Evolutionary conservation across 805 yeast species (phyloP).

Genomic region (Starmerella riodocensis): DNA sequence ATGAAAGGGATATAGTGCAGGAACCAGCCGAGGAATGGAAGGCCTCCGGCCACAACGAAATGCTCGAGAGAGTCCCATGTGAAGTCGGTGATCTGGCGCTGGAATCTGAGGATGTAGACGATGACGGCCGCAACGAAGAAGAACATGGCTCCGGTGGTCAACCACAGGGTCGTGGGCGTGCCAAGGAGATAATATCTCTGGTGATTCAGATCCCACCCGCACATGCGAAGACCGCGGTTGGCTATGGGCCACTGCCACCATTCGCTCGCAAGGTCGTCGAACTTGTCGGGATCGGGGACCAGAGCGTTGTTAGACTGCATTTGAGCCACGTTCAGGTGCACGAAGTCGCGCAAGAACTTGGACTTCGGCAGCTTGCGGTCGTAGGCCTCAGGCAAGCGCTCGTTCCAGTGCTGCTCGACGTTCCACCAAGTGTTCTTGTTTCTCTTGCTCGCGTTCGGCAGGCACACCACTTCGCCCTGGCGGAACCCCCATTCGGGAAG

Average conservation of each 20-base stretch:
- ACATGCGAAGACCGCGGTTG: constrained; percentile 59
- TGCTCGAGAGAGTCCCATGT: constrained; percentile 32
- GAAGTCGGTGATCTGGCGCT: constrained; percentile 40
- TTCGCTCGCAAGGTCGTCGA: constrained; percentile 54
- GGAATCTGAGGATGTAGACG: constrained; percentile 42
- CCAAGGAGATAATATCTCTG: constrained; percentile 55
- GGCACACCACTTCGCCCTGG: constrained; percentile 90
- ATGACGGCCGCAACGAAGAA: constrained; percentile 31
- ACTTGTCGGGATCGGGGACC: constrained; percentile 60
- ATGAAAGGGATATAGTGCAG: constrained; percentile 80
- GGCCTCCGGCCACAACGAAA: constrained; percentile 51
- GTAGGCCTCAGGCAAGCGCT: constrained; percentile 31
- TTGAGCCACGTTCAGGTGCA: constrained; percentile 65
- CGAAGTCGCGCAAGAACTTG: constrained; percentile 52
- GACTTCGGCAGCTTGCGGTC: constrained; percentile 35
- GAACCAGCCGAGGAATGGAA: constrained; percentile 84
- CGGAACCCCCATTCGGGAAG: constrained; percentile 96
- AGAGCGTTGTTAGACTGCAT: constrained; percentile 74
- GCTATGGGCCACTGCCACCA: constrained; percentile 82
- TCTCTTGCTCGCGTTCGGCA: constrained; percentile 32
- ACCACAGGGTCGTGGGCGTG: constrained; percentile 52
- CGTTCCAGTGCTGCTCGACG: constrained; percentile 54
- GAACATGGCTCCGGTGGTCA: constrained; percentile 32
- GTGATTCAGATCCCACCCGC: constrained; percentile 49
- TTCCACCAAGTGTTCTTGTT: constrained; percentile 74